Conservation (phyloP, 2,329 filamentous ascomycete species). For the Xylaria sp. region DNA sequence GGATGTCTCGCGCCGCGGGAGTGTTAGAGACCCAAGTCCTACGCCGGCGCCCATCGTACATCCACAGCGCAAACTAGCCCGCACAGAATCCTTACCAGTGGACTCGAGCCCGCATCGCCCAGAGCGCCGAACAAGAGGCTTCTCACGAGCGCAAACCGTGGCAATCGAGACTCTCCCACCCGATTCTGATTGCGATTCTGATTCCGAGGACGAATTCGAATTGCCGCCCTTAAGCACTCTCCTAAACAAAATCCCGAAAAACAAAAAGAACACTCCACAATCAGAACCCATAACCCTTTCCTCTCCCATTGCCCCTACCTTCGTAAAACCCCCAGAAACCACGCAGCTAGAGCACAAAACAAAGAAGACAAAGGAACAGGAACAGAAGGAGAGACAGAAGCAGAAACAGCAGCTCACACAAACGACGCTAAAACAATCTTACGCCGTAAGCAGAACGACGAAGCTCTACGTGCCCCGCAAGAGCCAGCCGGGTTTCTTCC, state of each 20-base stretch:
- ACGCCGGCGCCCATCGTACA: constrained; percentile 36
- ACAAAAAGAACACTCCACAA: neutral
- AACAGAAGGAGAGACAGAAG: neutral
- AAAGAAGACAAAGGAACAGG: too few relatives aligned
- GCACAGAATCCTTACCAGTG: constrained; percentile 47
- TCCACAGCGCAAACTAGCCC: constrained; percentile 44
- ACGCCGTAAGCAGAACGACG: constrained; percentile 46
- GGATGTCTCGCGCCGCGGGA: constrained; percentile 2
- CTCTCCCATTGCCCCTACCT: neutral
- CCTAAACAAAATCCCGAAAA: constrained; percentile 16
- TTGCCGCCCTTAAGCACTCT: constrained; percentile 45
- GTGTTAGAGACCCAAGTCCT: constrained; percentile 34
- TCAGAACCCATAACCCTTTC: neutral
- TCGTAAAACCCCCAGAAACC: neutral
- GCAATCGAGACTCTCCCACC: constrained; percentile 34
- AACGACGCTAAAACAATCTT: constrained; percentile 34
- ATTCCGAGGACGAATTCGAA: constrained; percentile 39
- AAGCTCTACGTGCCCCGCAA: constrained; percentile 54
- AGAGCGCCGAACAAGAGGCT: constrained; percentile 17
- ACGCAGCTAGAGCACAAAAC: neutral
- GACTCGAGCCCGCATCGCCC: constrained; percentile 24
- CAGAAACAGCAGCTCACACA: constrained; percentile 36
- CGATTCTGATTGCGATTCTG: constrained; percentile 39
- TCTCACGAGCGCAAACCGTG: constrained; percentile 43
- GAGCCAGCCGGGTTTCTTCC: constrained; percentile 55